A percentile compares a stretch with the other conserved stretches of the same genome.
Conservation (phyloP, 78 protist genomes). For the Protostelium mycophagum region DNA sequence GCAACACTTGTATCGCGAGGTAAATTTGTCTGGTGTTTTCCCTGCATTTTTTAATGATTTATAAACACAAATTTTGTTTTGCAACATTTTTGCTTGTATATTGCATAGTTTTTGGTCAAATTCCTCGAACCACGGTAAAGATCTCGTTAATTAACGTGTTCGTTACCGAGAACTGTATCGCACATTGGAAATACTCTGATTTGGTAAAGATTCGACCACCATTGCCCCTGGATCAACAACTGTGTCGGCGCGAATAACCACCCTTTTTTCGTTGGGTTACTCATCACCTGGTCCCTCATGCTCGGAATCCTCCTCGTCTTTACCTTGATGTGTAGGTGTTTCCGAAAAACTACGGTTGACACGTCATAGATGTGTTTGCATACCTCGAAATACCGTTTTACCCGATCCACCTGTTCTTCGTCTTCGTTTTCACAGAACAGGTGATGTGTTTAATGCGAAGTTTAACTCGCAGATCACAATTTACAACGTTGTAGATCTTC, state of each 20-base stretch:
- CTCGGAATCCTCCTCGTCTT: neutral
- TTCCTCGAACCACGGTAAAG: too few species aligned
- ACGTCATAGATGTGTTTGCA: neutral
- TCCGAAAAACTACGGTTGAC: neutral
- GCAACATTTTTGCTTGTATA: too few species aligned
- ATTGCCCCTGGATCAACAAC: constrained; percentile 74
- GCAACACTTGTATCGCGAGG: neutral
- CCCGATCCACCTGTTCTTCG: neutral
- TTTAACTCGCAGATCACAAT: neutral
- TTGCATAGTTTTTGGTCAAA: too few species aligned
- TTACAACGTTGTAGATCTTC: neutral
- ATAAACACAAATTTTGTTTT: too few species aligned
- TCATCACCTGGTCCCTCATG: constrained; percentile 6
- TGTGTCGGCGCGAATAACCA: constrained; percentile 76
- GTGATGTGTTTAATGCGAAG: too few species aligned
- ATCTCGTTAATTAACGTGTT: too few species aligned
- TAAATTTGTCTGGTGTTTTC: too few species aligned
- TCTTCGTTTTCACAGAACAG: neutral
- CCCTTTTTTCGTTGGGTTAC: constrained; percentile 46
- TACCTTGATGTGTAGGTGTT: neutral
- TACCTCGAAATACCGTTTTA: neutral
- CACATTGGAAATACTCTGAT: too few species aligned
- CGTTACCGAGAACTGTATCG: too few species aligned
- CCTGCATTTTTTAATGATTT: too few species aligned
- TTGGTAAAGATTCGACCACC: constrained; percentile 66